Evolutionary conservation across 2,329 filamentous ascomycete species (phyloP), one percentile per base, ranked within the genome.

Genomic region (Cladosporium colombiae): DNA sequence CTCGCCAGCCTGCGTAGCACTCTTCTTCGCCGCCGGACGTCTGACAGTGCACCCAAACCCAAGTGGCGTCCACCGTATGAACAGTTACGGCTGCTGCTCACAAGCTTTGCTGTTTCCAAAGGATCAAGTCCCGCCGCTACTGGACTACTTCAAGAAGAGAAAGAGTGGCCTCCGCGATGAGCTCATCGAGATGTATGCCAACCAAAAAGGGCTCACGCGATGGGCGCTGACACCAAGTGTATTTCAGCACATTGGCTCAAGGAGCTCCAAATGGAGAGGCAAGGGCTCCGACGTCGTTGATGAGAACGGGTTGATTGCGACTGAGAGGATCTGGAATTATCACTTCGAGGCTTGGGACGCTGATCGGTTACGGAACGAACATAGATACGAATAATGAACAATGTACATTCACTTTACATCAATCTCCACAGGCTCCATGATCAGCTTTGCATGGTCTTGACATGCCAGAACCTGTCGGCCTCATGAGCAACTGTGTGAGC

Each of bases 11-110:
- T 44, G 35, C 23, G 33, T 59, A 23, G 57, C 31, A 16, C 57
- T 59, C 14, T 59, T 21, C 25, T 59, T 59, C 25, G 57, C 57
- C n/a, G 57, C 57, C 8, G 57, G 57, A n/a, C 57, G 57, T 10
- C 35, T 59, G 18, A 59, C 37, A 23, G 57, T 59, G 16, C 35
- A 44, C 21, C 57, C 57, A 10, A 44, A 44, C 16, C 57, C 57
- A 4, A 59, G 23, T 11, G 57, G 57, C 25, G 49, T 59, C 13
- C 57, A 59, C 33, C 57, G n/a, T 16, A 59, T 59, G 57, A 49
- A 59, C 23, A 44, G 37, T 14, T 59, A 40, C 35, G 57, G 57
- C 37, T 59, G 57, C 37, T 59, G 57, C 16, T 59, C 57, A 18
- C 57, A 59, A 27, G 37, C 57, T 6, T n/a, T 59, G 23, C 3